phyloP scores from a whole-genome alignment of 495 filamentous ascomycete species.

The Neurospora sp. region DNA sequence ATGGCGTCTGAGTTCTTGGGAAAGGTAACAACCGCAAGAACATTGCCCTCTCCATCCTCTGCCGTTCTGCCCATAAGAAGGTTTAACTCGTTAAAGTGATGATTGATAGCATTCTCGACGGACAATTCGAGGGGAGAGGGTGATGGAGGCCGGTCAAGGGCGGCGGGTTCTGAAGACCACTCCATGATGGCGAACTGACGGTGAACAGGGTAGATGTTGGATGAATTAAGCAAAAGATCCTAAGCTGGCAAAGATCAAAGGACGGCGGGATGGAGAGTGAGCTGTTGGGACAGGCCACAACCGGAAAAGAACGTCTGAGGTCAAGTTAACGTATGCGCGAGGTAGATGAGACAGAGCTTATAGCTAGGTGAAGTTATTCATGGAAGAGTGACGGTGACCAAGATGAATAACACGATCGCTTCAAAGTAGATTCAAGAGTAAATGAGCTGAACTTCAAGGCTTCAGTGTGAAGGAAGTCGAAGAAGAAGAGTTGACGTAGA shows the following conservation, averaged over 20 bases:
- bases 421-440: background rate
- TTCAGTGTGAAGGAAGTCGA: background rate
- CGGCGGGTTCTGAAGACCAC: background rate
- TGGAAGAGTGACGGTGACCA: background rate
- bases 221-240: background rate
- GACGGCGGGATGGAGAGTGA: background rate
- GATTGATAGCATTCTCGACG: background rate
- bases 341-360: background rate
- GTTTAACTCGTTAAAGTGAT: background rate
- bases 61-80: background rate
- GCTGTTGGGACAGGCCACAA: background rate
- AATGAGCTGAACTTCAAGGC: background rate
- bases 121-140: background rate
- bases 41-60: constrained; percentile 35
- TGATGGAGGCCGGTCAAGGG: background rate
- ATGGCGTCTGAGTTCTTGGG: constrained; percentile 18
- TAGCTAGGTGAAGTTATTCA: background rate
- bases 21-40: constrained; percentile 45
- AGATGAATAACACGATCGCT: background rate
- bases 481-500: background rate
- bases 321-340: background rate
- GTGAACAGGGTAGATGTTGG: background rate
- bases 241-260: background rate
- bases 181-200: background rate
- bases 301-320: background rate